Evolutionary conservation across 192 early-diverging fungal species (phyloP), one percentile per base, ranked within the genome.

Genomic region (Lobosporangium transversale): DNA sequence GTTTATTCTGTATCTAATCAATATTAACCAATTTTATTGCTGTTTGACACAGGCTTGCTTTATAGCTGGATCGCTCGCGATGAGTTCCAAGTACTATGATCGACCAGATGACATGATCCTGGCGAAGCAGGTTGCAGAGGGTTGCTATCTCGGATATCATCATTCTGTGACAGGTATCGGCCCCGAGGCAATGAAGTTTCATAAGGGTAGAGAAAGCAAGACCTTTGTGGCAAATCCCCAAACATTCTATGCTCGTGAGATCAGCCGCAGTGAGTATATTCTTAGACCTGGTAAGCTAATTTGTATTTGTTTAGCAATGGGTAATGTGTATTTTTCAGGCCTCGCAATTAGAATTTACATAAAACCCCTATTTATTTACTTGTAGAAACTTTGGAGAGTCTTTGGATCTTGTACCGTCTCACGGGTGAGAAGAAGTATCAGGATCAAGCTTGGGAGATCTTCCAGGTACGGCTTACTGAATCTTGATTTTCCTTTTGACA

Each of bases 361-460:
- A 5, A 21, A 3, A 30, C 4, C 18, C 4, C 17, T 50, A 52
- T 45, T 15, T 40, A 23, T 37, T 48, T 43, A 35, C 15, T 20
- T 15, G 20, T 59, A 81, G 92, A 93, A 85, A 87, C 89, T 0
- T 57, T 93, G 23, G 92, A 93, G 63, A 89, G 87, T 37, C 61
- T 92, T 20, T 93, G 89, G 70, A 84, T 88, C 61, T 83, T 92
- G 76, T 92, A 91, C 62, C 84, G 90, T 24, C 66, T 87, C n/a
- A 93, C 92, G 6, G 88, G 89, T 1, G 83, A 93, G 48, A 78
- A 73, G 1, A 56, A 55, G 17, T 92, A 93, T 35, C 86, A 86
- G 42, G 89, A 91, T 42, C 83, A 86, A 51, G 90, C 85, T 32
- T 93, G 92, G 92, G 64, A 88, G 31, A 88, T 92, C 63, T 89